Evolutionary conservation across 2,329 filamentous ascomycete genomes (phyloP), one percentile per base, ranked within the genome.

Genomic region (Cercospora nicotianae): DNA sequence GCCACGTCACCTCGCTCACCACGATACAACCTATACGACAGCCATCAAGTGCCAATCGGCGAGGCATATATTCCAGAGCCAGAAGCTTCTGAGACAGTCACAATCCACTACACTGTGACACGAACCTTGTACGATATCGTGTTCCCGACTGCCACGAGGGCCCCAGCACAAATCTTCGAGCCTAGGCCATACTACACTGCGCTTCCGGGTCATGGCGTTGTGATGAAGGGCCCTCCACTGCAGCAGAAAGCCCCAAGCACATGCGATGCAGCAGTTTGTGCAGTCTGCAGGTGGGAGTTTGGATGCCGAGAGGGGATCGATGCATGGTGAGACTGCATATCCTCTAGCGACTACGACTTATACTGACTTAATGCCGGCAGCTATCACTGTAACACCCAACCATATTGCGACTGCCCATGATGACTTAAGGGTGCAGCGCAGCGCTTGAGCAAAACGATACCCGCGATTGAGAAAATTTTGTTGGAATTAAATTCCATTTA

Each of bases 321-420:
- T 68, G 20, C 61, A 66, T 64, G 18, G 45, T 59, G 42, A 16
- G 36, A 48, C 20, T 59, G 5, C 13, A 28, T 1, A 20, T 7
- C 5, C 28, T 26, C 30, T 16, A 5, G n/a, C n/a, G 16, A 36
- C 7, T 7, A 20, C 16, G n/a, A 18, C 36, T 53, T 10, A 39
- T 51, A n/a, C 42, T 68, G 48, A 65, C 18, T 42, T 10, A 3
- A 26, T 33, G 48, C 39, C 33, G 10, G 16, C 23, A 72, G 69
- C 48, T 67, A 66, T 28, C 48, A 66, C 26, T 72, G 70, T 53
- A 67, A 70, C 28, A 62, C 67, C 3, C 67, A 72, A 63, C 51
- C 70, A 30, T 72, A 70, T 57, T 71, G 70, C 42, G 65, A 70
- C 23, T 69, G 70, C 30, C 57, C 51, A 53, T 58, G 51, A 64